Evolutionary conservation across 2,329 filamentous ascomycete species (phyloP), one percentile per base, ranked within the genome.

Genomic region (Talaromyces sp.): DNA sequence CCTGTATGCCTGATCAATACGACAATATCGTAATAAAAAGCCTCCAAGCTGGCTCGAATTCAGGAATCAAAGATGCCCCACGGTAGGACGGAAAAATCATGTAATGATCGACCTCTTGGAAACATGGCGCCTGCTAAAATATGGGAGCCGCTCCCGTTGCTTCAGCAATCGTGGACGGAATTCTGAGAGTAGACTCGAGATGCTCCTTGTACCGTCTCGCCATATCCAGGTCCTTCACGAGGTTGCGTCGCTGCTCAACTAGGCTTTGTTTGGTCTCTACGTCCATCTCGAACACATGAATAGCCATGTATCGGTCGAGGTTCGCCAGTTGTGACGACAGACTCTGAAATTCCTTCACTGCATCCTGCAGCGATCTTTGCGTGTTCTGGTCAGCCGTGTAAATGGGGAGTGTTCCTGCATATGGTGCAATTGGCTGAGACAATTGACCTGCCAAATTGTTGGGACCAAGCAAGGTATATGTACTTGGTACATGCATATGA

Each of bases 271-370:
- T 78, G 16, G 72, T 72, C 9, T 68, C 67, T n/a, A 71, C 70
- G 33, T 74, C 74, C 50, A 79, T 70, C 61, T 78, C 73, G 69
- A 75, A 78, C 19, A 72, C 72, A 66, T 78, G 73, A 49, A 80
- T 66, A 6, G 78, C 78, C 67, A 78, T 74, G 56, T 79, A 74
- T 61, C 75, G 74, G 52, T 80, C 77, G 27, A 80, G 68, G 43
- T 71, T 73, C 7, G 72, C 70, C 14, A 80, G 73, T 57, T 79
- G 70, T 7, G 70, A 66, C 14, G 73, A 73, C 22, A 79, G 67
- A 24, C 63, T 68, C 27, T 74, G 73, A 60, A 73, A 70, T 41
- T 74, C 72, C 56, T 71, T 73, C 6, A 68, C 68, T 24, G 72
- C 70, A 19, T 73, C 72, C 43, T 75, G 72, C n/a, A 77, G 60